phyloP scores from a whole-genome alignment of 441 rosid species.

The Jatropha multifida region DNA sequence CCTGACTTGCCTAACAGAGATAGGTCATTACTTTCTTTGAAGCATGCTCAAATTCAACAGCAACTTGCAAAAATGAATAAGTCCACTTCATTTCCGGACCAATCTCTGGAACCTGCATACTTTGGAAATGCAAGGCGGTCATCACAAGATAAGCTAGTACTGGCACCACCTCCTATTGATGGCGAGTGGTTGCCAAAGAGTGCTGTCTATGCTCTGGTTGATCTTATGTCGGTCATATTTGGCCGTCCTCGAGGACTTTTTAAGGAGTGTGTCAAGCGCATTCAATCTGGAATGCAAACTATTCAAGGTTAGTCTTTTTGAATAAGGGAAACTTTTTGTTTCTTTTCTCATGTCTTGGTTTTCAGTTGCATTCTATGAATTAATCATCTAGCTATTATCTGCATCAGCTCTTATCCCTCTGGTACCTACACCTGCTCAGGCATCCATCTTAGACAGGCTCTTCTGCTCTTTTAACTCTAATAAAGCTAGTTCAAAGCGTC shows the following conservation, averaged over 20 bases:
- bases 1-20: constrained; percentile 64
- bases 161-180: constrained; percentile 84
- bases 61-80: constrained; percentile 41
- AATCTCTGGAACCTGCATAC: constrained; percentile 55
- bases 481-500: neutral
- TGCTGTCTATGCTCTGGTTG: constrained; percentile 86
- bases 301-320: constrained; percentile 57
- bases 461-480: neutral
- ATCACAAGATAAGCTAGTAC: constrained; percentile 66
- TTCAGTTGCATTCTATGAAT: constrained; percentile 1
- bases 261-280: constrained; percentile 88
- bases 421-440: neutral
- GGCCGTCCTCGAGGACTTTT: constrained; percentile 95
- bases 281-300: constrained; percentile 76
- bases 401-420: neutral
- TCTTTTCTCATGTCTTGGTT: constrained; percentile 1
- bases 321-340: constrained; percentile 2
- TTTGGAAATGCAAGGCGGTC: constrained; percentile 55
- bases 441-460: neutral
- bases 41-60: constrained; percentile 55
- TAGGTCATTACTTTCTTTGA: constrained; percentile 52
- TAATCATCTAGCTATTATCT: constrained; percentile 1
- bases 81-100: constrained; percentile 33
- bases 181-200: constrained; percentile 96
- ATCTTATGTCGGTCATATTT: constrained; percentile 81